A percentile compares a stretch with the other conserved stretches of the same genome.
Evolutionary conservation across 108 stramenopile species (phyloP).

Genomic region (Pseudonitzschia multistriata): DNA sequence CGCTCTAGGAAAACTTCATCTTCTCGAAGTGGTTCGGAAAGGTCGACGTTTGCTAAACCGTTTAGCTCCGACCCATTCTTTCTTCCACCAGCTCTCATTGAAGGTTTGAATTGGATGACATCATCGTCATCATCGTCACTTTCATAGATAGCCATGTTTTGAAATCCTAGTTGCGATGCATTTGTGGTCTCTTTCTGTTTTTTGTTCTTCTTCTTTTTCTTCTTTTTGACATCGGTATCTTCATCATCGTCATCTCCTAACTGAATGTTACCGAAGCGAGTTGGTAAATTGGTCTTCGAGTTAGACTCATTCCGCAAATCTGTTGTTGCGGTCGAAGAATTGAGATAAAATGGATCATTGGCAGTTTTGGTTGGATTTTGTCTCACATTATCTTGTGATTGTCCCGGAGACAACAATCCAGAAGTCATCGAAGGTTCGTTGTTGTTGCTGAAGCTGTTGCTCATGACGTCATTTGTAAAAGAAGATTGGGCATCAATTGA

Average conservation of each 20-base stretch:
- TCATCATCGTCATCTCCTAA: constrained; percentile 68
- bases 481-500: constrained; percentile 4
- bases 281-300: constrained; percentile 9
- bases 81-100: constrained; percentile 9
- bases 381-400: constrained; percentile 9
- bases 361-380: constrained; percentile 29
- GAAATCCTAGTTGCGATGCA: constrained; percentile 5
- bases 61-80: constrained; percentile 42
- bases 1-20: constrained; percentile 85
- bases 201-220: constrained; percentile 65
- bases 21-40: constrained; percentile 77
- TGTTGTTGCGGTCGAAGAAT: constrained; percentile 22
- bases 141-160: constrained; percentile 35
- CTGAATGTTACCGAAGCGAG: constrained; percentile 58
- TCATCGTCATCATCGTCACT: constrained; percentile 83
- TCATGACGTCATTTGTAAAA: background rate
- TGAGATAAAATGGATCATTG: constrained; percentile 77
- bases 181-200: constrained; percentile 17
- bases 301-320: background rate
- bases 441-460: background rate
- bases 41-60: constrained; percentile 76
- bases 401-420: constrained; percentile 6
- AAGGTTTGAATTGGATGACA: constrained; percentile 12
- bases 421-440: background rate
- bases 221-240: constrained; percentile 53